phyloP scores from a whole-genome alignment of 176 grass and related monocot genomes.

The Avena insularis region DNA sequence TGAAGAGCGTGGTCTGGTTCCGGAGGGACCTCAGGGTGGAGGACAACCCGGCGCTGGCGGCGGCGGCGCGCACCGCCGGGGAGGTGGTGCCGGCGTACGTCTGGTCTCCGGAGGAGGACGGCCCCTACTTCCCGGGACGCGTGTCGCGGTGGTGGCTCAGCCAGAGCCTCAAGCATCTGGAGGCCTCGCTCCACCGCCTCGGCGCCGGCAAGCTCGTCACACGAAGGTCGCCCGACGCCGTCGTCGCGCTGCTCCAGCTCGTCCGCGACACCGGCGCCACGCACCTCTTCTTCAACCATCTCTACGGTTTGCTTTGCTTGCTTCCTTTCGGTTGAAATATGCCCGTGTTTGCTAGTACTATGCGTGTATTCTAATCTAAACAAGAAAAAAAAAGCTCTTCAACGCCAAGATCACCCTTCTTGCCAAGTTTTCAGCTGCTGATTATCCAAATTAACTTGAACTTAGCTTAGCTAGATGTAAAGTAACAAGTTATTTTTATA shows the following conservation, averaged over 20 bases:
- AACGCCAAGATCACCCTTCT: neutral
- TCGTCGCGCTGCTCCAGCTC: conserved; percentile 69
- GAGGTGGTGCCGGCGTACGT: conserved; percentile 78
- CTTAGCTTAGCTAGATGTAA: conserved; percentile 24
- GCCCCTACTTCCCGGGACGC: conserved; percentile 65
- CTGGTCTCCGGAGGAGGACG: conserved; percentile 92
- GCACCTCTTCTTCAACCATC: conserved; percentile 95
- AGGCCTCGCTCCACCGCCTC: conserved; percentile 73
- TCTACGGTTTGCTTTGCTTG: conserved; percentile 64
- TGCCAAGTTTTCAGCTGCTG: neutral
- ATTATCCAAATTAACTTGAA: neutral
- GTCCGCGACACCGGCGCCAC: conserved; percentile 72
- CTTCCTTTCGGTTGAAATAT: neutral
- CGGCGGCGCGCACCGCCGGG: conserved; percentile 57
- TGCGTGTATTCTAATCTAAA: neutral
- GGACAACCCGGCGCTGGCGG: conserved; percentile 83
- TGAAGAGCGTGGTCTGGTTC: conserved; percentile 83
- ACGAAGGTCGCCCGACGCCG: conserved; percentile 64
- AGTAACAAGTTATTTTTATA: neutral
- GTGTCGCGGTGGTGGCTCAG: conserved; percentile 92
- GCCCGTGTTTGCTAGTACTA: neutral
- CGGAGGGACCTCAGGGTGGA: conserved; percentile 84
- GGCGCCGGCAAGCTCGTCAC: conserved; percentile 73
- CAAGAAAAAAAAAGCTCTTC: neutral
- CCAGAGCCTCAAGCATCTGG: conserved; percentile 79